Base-by-base conservation (phyloP, 1,284 basidiomycete genomes). In the Puccinia novopanici region DNA sequence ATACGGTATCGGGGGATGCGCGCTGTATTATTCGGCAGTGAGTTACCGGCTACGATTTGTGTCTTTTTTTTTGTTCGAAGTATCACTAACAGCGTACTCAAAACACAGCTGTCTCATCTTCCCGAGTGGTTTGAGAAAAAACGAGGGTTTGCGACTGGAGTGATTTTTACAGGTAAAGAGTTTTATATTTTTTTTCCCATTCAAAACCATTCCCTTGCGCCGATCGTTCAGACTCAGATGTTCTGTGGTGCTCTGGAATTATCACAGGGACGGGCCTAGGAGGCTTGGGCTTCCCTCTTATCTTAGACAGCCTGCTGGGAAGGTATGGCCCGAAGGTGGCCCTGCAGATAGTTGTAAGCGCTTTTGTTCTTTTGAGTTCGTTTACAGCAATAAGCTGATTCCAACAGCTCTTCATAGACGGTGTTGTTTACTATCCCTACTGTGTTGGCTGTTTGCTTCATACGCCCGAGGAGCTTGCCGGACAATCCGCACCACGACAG, bases 161-260 rank as follows among this genome's bases (percentile, higher is more conserved):
- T 80, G 8, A 70, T 80, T 54, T 80, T 80, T 24, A 63, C 70
- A 63, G 76, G 67, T 79, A 30, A n/a, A n/a, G n/a, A n/a, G n/a
- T n/a, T 40, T 17, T 67, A 6, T 19, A n/a, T 30, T 6, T 5
- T 65, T 65, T 9, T 65, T 6, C 37, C n/a, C 6, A 71, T 30
- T 19, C 40, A 30, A 22, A 42, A 12, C 19, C 40, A 37, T 65
- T 37, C n/a, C n/a, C n/a, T n/a, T n/a, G n/a, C n/a, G n/a, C n/a
- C n/a, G n/a, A n/a, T 65, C 8, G 45, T 8, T n/a, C n/a, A n/a
- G n/a, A n/a, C n/a, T n/a, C n/a, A n/a, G 50, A 52, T 8, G 50
- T 52, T 12, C 50, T 12, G 4, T 10, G 9, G 50, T 19, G 50
- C 19, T 52, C 10, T 40, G 5, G 37, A 5, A 40, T 63, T 54